Percentiles rank a stretch among this genome's conserved stretches.
phyloP scores from a whole-genome alignment of 805 yeast species.

The Hagleromyces aurorensis region DNA sequence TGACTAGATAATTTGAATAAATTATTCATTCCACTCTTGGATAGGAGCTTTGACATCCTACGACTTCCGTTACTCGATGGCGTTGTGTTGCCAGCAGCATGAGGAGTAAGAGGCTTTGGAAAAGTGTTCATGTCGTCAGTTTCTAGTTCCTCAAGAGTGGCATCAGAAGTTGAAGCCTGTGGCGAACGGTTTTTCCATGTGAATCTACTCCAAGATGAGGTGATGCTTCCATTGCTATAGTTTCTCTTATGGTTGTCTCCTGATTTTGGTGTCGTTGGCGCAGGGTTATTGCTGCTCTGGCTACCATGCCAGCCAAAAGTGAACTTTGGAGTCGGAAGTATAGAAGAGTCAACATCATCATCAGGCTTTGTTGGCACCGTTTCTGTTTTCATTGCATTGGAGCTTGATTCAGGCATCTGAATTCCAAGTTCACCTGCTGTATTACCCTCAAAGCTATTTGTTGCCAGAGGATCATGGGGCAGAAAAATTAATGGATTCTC shows the following conservation, averaged over 20 bases:
- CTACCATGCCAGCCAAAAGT: constrained; percentile 23
- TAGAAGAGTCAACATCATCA: constrained; percentile 7
- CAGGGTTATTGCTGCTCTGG: constrained; percentile 2
- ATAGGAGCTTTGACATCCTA: constrained; percentile 22
- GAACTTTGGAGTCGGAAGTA: constrained; percentile 21
- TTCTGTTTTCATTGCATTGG: constrained; percentile 1
- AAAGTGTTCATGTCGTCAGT: too few species aligned
- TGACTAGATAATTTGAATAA: constrained; percentile 23
- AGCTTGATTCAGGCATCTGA: background rate
- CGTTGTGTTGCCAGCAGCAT: constrained; percentile 5
- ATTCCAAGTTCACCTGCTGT: constrained; percentile 2
- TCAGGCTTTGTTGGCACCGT: background rate
- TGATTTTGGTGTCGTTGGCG: constrained; percentile 3
- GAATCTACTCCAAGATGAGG: constrained; percentile 18
- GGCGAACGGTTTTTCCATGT: constrained; percentile 10
- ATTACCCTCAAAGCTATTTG: too few species aligned
- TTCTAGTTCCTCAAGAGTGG: constrained; percentile 4
- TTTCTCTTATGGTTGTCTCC: constrained; percentile 8
- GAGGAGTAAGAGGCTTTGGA: constrained; percentile 6
- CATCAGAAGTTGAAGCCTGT: constrained; percentile 5
- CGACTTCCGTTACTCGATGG: constrained; percentile 14
- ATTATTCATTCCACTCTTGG: constrained; percentile 24
- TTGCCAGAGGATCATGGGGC: too few species aligned
- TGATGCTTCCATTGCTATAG: constrained; percentile 13
- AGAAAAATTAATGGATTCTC: too few species aligned